Percentiles rank a stretch among this genome's conserved stretches.
Conservation (phyloP, 1,284 basidiomycete genomes). For the Apiotrichum gamsii region DNA sequence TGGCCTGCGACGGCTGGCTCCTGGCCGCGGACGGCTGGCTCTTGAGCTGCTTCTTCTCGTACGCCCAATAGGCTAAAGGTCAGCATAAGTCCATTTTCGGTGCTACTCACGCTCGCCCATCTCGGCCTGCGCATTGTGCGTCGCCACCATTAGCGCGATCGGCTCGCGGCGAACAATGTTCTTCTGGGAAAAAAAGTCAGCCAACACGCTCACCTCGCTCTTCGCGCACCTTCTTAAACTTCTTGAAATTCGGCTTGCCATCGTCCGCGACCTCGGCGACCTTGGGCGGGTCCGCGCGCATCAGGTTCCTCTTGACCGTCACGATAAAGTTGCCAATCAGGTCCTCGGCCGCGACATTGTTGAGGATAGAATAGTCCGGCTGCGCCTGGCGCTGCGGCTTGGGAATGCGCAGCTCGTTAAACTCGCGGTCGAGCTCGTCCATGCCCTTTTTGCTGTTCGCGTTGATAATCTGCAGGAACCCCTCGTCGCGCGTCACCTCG, state of each 20-base stretch:
- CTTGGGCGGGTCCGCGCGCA: conserved; percentile 49
- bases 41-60: conserved; percentile 20
- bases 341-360: conserved; percentile 67
- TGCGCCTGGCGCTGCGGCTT: conserved; percentile 50
- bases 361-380: conserved; percentile 50
- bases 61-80: conserved; percentile 37
- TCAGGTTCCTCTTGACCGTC: conserved; percentile 52
- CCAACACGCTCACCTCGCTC: background rate
- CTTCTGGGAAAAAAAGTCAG: conserved; percentile 32
- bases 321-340: conserved; percentile 75
- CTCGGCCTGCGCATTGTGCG: conserved; percentile 28
- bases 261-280: conserved; percentile 46
- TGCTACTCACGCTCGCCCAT: conserved; percentile 41
- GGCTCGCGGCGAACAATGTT: conserved; percentile 32
- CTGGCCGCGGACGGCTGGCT: no score
- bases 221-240: conserved; percentile 66
- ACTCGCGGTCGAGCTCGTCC: conserved; percentile 71
- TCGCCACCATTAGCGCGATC: conserved; percentile 30
- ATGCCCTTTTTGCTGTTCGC: conserved; percentile 31
- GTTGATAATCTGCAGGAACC: conserved; percentile 40
- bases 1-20: no score
- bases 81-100: background rate
- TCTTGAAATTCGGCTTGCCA: conserved; percentile 71
- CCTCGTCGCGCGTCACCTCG: conserved; percentile 31
- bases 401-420: conserved; percentile 70